Evolutionary conservation across 2,329 filamentous ascomycete species (phyloP).

Genomic region (Fusarium vanettenii): DNA sequence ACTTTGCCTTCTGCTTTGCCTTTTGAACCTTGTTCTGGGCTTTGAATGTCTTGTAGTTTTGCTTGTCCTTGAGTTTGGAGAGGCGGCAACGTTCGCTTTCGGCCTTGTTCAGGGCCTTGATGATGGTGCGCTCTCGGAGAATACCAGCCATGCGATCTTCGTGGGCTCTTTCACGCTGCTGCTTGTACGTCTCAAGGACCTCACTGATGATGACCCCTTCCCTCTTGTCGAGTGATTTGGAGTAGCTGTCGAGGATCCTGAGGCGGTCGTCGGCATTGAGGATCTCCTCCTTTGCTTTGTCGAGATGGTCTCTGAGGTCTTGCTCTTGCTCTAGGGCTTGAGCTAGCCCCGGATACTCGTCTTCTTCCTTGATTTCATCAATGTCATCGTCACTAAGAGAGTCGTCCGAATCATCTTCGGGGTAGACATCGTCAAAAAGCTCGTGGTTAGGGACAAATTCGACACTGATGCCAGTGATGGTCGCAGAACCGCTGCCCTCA

Average conservation of each 20-base stretch:
- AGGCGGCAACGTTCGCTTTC: conserved; percentile 50
- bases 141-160: conserved; percentile 53
- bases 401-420: conserved; percentile 56
- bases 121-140: conserved; percentile 47
- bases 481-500: conserved; percentile 66
- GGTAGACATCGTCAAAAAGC: conserved; percentile 65
- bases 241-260: conserved; percentile 55
- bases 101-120: conserved; percentile 46
- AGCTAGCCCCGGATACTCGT: conserved; percentile 38
- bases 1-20: conserved; percentile 50
- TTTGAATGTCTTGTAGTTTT: conserved; percentile 44
- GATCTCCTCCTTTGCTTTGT: conserved; percentile 34
- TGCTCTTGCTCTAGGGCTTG: conserved; percentile 47
- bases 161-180: conserved; percentile 56
- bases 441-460: conserved; percentile 67
- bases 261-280: conserved; percentile 50
- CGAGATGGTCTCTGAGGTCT: conserved; percentile 40
- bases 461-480: conserved; percentile 71
- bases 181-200: conserved; percentile 54
- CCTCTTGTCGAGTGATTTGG: conserved; percentile 51
- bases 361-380: conserved; percentile 36
- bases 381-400: conserved; percentile 45
- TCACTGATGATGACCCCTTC: conserved; percentile 50
- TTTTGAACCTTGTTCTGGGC: conserved; percentile 49
- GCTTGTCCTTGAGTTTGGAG: conserved; percentile 40